Base-by-base conservation (phyloP, 1,284 basidiomycete species). In the Malassezia furfur region DNA sequence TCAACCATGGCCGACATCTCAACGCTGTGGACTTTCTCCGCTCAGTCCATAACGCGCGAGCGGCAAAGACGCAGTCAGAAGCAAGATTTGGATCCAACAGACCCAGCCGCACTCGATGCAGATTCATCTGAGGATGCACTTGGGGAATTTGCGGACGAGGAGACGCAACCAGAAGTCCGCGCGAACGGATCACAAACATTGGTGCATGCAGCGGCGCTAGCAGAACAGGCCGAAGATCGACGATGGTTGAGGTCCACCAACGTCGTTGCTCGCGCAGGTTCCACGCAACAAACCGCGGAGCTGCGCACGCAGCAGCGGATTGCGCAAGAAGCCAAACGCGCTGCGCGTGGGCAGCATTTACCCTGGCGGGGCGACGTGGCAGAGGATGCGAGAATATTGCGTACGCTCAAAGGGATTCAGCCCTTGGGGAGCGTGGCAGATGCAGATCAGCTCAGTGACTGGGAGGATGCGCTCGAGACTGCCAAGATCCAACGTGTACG, bases 361-460 rank as follows among this genome's bases (percentile, higher is more conserved):
- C 65, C 67, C 4, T 48, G 48, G 34, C 59, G 62, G 3, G 63
- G 62, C 1, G 39, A 55, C 8, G 54, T 40, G 25, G 60, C 61
- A n/a, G 60, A 69, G 25, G 59, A 62, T 37, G 65, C 65, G 11
- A 61, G 65, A 9, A 36, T 67, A 30, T 56, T 64, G 2, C 65
- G 67, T 3, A 55, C 61, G 11, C 56, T 70, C 22, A 62, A 67
- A n/a, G 67, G 67, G 7, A 59, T 65, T 32, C 64, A 66, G 12
- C 67, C 67, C 22, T 53, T 70, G 15, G 66, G 64, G 9, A 60
- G 54, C 35, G 57, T 52, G 0, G 64, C 64, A 7, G 67, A 70
- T 31, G 67, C 67, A 0, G 67, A 70, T 38, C 65, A 70, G 54
- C 64, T 70, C 17, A 66, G 64, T 51, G 67, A 70, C n/a, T 57